Evolutionary conservation across 305 asterid species (phyloP), one percentile per base, ranked within the genome.

Genomic region (Ruellia speciosa): DNA sequence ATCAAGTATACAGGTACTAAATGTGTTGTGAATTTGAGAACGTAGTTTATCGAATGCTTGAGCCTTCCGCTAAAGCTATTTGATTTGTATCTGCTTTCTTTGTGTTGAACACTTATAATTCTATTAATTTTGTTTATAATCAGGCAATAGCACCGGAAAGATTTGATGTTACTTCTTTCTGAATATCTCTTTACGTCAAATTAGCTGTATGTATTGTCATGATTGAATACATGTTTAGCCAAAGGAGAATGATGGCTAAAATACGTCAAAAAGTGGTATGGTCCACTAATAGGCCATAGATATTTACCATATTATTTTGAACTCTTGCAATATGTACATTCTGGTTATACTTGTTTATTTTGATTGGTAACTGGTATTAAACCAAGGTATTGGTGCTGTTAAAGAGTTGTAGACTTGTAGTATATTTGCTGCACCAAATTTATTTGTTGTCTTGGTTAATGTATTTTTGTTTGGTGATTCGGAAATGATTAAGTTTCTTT

Each of bases 1-100:
- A 73, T 83, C 97, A 66, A 93, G 97, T 81, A 75, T 93, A 54
- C 99, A 93, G 99, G 99, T 93, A 79, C 58, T 62, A 41, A 54
- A 53, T 50, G 18, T 56, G 49, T 59, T 41, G 48, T 62, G 49
- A 16, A 59, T 61, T 58, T 64, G 66, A 61, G 45, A 18, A 37
- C 63, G 28, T 63, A 59, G 16, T 61, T 52, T 58, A 49, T 48
- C 31, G 15, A 37, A 8, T 31, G 15, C 34, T 70, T 20, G 15
- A 54, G 34, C 46, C 40, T 41, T 43, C 45, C 31, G 46, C 48
- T 16, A 9, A 52, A 39, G 13, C 52, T 17, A 16, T 37, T 49
- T 39, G 48, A 48, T 49, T 55, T 49, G 4, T 24, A 24, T 24
- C 31, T 24, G 31, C 45, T 57, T 47, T 28, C 35, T 65, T 52